Percentiles rank a stretch among this genome's conserved stretches.
Conservation (phyloP, 148 eudicot species). For the Hydrangea macrophylla region DNA sequence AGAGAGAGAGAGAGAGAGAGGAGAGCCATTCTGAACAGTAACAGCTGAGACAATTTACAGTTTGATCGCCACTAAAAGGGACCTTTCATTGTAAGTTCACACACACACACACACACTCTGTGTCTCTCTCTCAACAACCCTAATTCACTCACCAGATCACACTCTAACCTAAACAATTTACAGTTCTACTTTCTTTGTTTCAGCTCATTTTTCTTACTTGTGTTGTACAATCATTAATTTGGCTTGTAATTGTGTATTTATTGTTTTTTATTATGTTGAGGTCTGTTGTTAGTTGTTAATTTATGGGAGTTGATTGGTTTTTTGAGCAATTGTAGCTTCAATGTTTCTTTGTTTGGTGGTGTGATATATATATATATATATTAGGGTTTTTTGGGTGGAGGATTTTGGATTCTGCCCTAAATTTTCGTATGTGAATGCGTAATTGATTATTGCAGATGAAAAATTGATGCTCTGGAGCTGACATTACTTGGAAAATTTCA, state of each 20-base stretch:
- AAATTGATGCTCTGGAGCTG: constrained; percentile 12
- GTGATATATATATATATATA: constrained; percentile 8
- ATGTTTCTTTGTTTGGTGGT: constrained; percentile 7
- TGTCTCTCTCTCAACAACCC: constrained; percentile 18
- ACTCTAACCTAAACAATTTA: background rate
- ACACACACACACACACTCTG: too few relatives aligned
- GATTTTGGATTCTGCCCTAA: constrained; percentile 25
- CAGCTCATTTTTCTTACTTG: constrained; percentile 10
- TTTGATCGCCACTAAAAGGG: constrained; percentile 27
- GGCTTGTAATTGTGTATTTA: background rate
- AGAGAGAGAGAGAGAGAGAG: constrained; percentile 1
- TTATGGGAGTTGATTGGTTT: background rate
- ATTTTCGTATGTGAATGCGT: constrained; percentile 16
- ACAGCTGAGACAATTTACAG: constrained; percentile 13
- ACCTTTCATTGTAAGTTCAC: constrained; percentile 20
- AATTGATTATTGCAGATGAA: background rate
- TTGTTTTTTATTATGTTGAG: constrained; percentile 6
- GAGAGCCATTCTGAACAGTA: constrained; percentile 8
- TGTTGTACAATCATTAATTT: constrained; percentile 15
- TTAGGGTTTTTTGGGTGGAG: constrained; percentile 22
- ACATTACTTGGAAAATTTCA: background rate
- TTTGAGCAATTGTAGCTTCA: constrained; percentile 5
- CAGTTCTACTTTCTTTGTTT: constrained; percentile 9
- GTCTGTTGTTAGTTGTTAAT: constrained; percentile 12
- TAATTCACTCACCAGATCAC: constrained; percentile 28